Percentiles rank a stretch among this genome's conserved stretches.
Evolutionary conservation across 2,329 filamentous ascomycete species (phyloP).

Genomic region (Xylaria multiplex): DNA sequence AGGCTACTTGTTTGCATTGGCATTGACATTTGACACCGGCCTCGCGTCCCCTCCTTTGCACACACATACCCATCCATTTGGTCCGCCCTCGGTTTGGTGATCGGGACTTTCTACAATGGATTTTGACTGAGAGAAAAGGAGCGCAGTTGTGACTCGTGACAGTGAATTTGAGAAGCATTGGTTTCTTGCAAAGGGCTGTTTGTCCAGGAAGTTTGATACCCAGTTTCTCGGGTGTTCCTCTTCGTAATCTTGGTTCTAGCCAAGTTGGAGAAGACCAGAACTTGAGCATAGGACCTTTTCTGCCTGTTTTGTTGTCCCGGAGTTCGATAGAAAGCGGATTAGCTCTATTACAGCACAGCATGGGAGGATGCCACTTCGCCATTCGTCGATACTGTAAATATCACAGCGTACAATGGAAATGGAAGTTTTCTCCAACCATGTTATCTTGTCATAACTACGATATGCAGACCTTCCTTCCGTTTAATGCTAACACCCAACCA

Average conservation of each 20-base stretch:
- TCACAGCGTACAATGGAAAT: conserved; percentile 42
- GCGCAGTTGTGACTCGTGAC: conserved; percentile 19
- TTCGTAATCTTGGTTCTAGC: conserved; percentile 39
- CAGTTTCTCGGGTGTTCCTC: conserved; percentile 32
- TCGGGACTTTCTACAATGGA: conserved; percentile 16
- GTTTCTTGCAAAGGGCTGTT: conserved; percentile 33
- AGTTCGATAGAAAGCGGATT: conserved; percentile 36
- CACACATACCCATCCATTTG: conserved; percentile 32
- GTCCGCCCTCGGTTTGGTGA: conserved; percentile 21
- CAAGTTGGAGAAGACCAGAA: conserved; percentile 38
- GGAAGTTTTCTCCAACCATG: conserved; percentile 30
- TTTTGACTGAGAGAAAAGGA: conserved; percentile 26
- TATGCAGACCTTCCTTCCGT: neutral
- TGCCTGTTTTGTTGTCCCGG: conserved; percentile 25
- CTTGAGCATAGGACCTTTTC: conserved; percentile 28
- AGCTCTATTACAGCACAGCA: conserved; percentile 37
- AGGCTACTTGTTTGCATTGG: conserved; percentile 41
- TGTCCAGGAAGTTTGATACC: conserved; percentile 36
- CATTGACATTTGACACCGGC: conserved; percentile 41
- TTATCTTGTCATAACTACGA: conserved; percentile 8
- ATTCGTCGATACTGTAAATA: conserved; percentile 47
- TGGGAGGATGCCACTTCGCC: conserved; percentile 36
- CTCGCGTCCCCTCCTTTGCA: conserved; percentile 35
- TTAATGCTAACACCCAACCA: neutral
- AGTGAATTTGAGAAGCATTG: conserved; percentile 39